These are phyloP conservation scores for Globisporangium alternatum DNA, from an alignment of 352 stramenopile species.

Conservation along the genomic window DNA sequence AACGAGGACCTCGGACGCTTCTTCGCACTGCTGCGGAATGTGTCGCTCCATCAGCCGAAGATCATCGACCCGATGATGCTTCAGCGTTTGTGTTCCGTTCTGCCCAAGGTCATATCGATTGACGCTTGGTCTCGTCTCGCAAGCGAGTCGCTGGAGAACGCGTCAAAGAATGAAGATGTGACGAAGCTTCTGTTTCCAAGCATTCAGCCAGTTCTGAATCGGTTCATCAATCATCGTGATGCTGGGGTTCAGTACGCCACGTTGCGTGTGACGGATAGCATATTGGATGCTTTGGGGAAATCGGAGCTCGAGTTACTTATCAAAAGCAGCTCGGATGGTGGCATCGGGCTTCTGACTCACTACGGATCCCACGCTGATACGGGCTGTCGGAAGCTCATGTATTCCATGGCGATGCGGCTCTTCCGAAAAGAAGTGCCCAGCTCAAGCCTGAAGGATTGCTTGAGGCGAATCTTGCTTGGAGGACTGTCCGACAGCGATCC, in stretches of 20 bases:
- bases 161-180: slow-evolving; percentile 36
- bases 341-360: slow-evolving; percentile 36
- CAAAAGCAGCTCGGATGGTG: slow-evolving; percentile 25
- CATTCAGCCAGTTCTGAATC: slow-evolving; percentile 38
- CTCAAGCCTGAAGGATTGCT: slow-evolving; percentile 16
- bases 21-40: slow-evolving; percentile 54
- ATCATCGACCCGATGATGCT: slow-evolving; percentile 73
- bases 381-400: slow-evolving; percentile 37
- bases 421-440: slow-evolving; percentile 25
- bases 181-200: slow-evolving; percentile 45
- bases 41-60: slow-evolving; percentile 49
- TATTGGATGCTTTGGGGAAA: slow-evolving; percentile 34
- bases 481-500: slow-evolving; percentile 51
- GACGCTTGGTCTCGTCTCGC: slow-evolving; percentile 59
- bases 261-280: slow-evolving; percentile 35
- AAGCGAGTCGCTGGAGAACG: slow-evolving; percentile 41
- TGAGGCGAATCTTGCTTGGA: slow-evolving; percentile 39
- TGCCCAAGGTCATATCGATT: slow-evolving; percentile 53
- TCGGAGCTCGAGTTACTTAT: slow-evolving; percentile 28
- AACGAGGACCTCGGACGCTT: slow-evolving; percentile 70
- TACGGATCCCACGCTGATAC: slow-evolving; percentile 36
- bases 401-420: slow-evolving; percentile 35
- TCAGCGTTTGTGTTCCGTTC: slow-evolving; percentile 59
- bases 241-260: slow-evolving; percentile 39
- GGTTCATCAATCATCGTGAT: slow-evolving; percentile 57